Conservation (phyloP, 352 stramenopile genomes). For the Globisporangium viniferum region DNA sequence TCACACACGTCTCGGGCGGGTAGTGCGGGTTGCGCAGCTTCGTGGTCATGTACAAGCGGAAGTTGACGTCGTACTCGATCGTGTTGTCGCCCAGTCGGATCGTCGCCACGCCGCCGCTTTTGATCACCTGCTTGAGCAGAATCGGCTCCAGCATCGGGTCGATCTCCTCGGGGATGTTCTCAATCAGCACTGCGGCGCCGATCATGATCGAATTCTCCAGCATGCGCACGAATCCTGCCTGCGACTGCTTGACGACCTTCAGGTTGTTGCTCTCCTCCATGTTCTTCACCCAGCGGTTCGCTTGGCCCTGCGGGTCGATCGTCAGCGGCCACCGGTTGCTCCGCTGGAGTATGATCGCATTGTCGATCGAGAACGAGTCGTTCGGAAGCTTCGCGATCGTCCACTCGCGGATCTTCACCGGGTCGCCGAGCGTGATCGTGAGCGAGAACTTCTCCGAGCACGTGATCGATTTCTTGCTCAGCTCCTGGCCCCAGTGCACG, state of each 20-base stretch:
- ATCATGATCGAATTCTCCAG: slow-evolving; percentile 96
- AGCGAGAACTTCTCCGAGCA: slow-evolving; percentile 83
- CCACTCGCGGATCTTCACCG: slow-evolving; percentile 92
- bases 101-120: slow-evolving; percentile 82
- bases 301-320: slow-evolving; percentile 95
- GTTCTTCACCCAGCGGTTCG: slow-evolving; percentile 94
- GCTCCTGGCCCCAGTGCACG: slow-evolving; percentile 66
- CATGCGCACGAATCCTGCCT: slow-evolving; percentile 92
- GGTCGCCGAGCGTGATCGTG: slow-evolving; percentile 86
- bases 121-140: slow-evolving; percentile 92
- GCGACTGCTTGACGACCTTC: slow-evolving; percentile 93
- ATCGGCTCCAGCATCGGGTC: slow-evolving; percentile 94
- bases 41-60: slow-evolving; percentile 94
- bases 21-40: slow-evolving; percentile 95
- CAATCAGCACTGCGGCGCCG: slow-evolving; percentile 89
- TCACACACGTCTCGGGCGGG: slow-evolving; percentile 93
- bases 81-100: slow-evolving; percentile 93
- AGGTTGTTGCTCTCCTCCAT: slow-evolving; percentile 89
- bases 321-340: slow-evolving; percentile 95
- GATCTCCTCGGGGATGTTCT: slow-evolving; percentile 93
- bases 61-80: slow-evolving; percentile 93
- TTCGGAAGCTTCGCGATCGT: slow-evolving; percentile 94
- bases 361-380: slow-evolving; percentile 95
- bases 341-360: slow-evolving; percentile 91
- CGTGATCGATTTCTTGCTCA: slow-evolving; percentile 67